Conservation (phyloP, 225 moss, liverwort and hornwort genomes). For the Bryoerythrophyllum caledonicum region DNA sequence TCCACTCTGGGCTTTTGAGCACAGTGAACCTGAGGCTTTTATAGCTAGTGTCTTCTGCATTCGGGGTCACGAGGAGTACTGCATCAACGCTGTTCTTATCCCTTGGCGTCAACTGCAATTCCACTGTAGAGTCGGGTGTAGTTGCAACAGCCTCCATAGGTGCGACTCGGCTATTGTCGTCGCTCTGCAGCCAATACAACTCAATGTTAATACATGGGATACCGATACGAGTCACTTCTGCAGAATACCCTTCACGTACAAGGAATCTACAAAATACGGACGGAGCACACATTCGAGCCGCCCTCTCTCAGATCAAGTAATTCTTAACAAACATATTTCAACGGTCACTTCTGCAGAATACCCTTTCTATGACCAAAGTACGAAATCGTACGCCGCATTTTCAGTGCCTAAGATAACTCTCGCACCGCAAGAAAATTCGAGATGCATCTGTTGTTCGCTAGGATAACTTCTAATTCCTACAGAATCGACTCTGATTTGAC, state of each 20-base stretch:
- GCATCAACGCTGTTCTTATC: constrained; percentile 28
- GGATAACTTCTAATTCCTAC: background rate
- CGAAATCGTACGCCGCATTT: background rate
- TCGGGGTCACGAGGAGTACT: background rate
- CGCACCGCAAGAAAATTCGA: background rate
- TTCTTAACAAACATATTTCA: background rate
- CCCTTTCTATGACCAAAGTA: background rate
- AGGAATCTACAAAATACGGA: background rate
- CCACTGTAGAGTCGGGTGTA: constrained; percentile 20
- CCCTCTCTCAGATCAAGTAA: background rate
- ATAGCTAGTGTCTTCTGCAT: constrained; percentile 21
- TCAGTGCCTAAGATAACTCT: background rate
- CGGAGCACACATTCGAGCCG: background rate
- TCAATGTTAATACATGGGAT: constrained; percentile 18
- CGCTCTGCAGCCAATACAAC: constrained; percentile 34
- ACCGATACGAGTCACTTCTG: background rate
- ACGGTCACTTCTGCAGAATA: background rate
- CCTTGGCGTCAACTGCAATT: constrained; percentile 25
- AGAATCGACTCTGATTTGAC: background rate
- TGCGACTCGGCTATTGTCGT: constrained; percentile 27
- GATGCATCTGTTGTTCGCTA: background rate
- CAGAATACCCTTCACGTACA: background rate
- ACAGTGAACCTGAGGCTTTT: constrained; percentile 16
- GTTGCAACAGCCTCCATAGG: constrained; percentile 19
- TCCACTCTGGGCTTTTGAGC: constrained; percentile 41